Conservation (phyloP, 2,329 filamentous ascomycete species). For the Colletotrichum lindemuthianum region DNA sequence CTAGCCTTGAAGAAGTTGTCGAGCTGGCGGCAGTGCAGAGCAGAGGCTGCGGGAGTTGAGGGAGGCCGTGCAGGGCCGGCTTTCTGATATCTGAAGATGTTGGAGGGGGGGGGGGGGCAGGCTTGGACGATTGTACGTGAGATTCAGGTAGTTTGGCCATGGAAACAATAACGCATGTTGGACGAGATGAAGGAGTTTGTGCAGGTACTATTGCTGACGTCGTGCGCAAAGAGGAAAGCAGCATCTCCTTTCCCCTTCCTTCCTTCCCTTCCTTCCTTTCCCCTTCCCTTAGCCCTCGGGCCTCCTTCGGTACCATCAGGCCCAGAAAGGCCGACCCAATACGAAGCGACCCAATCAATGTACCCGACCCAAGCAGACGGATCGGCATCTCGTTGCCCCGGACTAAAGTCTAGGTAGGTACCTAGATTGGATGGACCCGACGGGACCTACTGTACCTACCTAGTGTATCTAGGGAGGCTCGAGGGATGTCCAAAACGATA, state of each 20-base stretch:
- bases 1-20: slow-evolving; percentile 11
- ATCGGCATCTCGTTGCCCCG: slow-evolving; percentile 24
- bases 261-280: neutral
- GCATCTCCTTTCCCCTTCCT: too few species aligned
- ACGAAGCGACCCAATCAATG: slow-evolving; percentile 29
- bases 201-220: neutral
- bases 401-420: slow-evolving; percentile 8
- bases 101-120: too few species aligned
- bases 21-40: slow-evolving; percentile 7
- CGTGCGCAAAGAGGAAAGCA: neutral
- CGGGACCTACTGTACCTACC: too few species aligned
- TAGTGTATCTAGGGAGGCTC: too few species aligned
- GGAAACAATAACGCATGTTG: too few species aligned
- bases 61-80: too few species aligned
- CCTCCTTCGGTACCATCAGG: neutral
- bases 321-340: slow-evolving; percentile 21
- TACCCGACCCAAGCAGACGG: slow-evolving; percentile 9
- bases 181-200: too few species aligned
- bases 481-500: too few species aligned
- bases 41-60: neutral
- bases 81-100: too few species aligned
- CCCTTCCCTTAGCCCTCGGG: neutral
- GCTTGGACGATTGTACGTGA: too few species aligned
- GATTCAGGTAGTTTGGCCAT: too few species aligned
- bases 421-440: too few species aligned